phyloP scores from a whole-genome alignment of 1,284 basidiomycete genomes.

The Sporisorium sorghi region DNA sequence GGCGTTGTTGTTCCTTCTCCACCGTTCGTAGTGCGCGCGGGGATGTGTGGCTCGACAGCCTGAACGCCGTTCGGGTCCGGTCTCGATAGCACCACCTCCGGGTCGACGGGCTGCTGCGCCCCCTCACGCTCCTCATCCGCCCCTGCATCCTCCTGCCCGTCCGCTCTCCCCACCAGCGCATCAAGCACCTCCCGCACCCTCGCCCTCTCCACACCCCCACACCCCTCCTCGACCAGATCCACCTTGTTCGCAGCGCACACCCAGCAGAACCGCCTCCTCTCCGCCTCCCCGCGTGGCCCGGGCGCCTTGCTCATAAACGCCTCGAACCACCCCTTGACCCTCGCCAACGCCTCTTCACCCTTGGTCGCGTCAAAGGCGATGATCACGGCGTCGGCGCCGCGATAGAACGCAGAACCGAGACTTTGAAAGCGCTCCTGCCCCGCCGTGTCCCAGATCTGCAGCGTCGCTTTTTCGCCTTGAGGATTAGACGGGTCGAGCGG shows the following conservation, averaged over 20 bases:
- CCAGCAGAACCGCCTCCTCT: constrained; percentile 57
- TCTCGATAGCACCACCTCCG: constrained; percentile 33
- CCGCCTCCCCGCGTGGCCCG: constrained; percentile 36
- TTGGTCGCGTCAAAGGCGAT: constrained; percentile 51
- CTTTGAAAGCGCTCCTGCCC: constrained; percentile 66
- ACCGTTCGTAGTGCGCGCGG: background rate
- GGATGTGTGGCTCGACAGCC: background rate
- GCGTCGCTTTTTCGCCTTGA: constrained; percentile 35
- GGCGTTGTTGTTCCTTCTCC: background rate
- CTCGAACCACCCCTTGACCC: constrained; percentile 45
- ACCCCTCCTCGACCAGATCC: constrained; percentile 29
- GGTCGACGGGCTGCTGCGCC: constrained; percentile 31
- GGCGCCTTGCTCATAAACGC: constrained; percentile 57
- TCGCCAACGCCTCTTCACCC: constrained; percentile 15
- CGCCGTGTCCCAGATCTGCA: constrained; percentile 61
- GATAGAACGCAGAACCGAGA: constrained; percentile 62
- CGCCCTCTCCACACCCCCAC: constrained; percentile 4
- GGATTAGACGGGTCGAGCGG: constrained; percentile 25
- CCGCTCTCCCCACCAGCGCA: constrained; percentile 14
- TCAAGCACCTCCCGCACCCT: constrained; percentile 32
- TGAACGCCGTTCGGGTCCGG: constrained; percentile 34
- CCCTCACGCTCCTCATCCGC: constrained; percentile 19
- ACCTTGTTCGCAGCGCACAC: constrained; percentile 58
- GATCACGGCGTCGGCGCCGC: constrained; percentile 63
- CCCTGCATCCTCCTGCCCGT: constrained; percentile 35